phyloP scores from a whole-genome alignment of 441 rosid genomes.

The Populus hybrid region DNA sequence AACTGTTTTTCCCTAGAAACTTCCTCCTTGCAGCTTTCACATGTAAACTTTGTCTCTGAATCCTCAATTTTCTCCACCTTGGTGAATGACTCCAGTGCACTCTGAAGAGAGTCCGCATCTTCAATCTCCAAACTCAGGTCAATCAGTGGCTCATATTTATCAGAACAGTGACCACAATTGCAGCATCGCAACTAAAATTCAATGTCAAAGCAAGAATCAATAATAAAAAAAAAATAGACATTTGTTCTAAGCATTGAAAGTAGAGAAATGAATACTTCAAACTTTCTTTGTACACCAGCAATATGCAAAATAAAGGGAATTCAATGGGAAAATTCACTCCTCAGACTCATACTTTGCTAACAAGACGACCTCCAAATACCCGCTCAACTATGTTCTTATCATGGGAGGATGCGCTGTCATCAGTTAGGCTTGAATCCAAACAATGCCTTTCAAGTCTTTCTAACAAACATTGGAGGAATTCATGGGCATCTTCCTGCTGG shows the following conservation, averaged over 20 bases:
- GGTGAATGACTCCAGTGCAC: conserved; percentile 71
- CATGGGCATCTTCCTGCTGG: conserved; percentile 92
- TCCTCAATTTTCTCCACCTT: conserved; percentile 75
- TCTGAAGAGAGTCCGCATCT: conserved; percentile 44
- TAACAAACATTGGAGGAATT: conserved; percentile 65
- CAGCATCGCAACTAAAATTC: conserved; percentile 63
- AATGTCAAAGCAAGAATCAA: not conserved
- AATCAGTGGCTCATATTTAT: conserved; percentile 52
- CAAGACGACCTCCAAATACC: conserved; percentile 68
- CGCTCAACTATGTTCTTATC: conserved; percentile 44
- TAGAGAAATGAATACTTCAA: not conserved
- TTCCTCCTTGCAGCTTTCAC: conserved; percentile 64
- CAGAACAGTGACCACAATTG: conserved; percentile 53
- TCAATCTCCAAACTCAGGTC: conserved; percentile 81
- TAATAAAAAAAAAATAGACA: not conserved
- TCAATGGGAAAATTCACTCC: not conserved
- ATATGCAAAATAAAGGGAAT: not conserved
- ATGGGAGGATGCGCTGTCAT: conserved; percentile 23
- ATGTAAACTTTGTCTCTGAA: conserved; percentile 40
- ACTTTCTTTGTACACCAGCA: not conserved
- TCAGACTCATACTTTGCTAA: conserved; percentile 51
- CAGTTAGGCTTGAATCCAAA: conserved; percentile 29
- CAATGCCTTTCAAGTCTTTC: conserved; percentile 65
- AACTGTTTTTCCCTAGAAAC: conserved; percentile 29
- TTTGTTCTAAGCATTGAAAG: not conserved